Percentiles rank a stretch among this genome's conserved stretches.
These are phyloP conservation scores for Chlorella vulgaris DNA, from an alignment of 139 green algal genomes.

Conservation along the genomic window DNA sequence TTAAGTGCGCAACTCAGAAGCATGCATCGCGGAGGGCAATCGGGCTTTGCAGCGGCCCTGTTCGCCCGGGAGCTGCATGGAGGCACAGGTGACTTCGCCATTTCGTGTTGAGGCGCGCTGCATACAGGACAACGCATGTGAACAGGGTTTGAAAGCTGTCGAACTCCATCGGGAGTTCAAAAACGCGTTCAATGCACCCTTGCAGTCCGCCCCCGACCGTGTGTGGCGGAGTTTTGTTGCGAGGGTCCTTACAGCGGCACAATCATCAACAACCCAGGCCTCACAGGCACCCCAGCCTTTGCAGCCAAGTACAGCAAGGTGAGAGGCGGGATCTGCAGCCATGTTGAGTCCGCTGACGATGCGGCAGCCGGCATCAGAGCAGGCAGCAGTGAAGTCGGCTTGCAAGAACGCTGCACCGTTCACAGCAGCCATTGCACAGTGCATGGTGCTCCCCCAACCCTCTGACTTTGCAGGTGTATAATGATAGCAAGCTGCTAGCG, in stretches of 20 bases:
- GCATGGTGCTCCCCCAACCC: no score
- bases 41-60: background rate
- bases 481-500: slow-evolving; percentile 61
- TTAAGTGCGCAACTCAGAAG: no score
- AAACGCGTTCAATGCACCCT: background rate
- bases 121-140: background rate
- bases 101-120: background rate
- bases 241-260: background rate
- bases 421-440: no score
- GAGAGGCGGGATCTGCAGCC: background rate
- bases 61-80: slow-evolving; percentile 3
- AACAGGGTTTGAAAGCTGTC: background rate
- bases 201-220: slow-evolving; percentile 33
- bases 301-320: slow-evolving; percentile 45
- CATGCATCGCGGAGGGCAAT: no score
- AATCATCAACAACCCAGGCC: slow-evolving; percentile 9
- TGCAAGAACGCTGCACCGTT: no score
- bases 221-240: slow-evolving; percentile 32
- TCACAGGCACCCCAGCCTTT: slow-evolving; percentile 36
- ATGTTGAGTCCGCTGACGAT: no score
- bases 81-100: background rate
- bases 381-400: no score
- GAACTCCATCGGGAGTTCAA: slow-evolving; percentile 1
- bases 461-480: slow-evolving; percentile 50
- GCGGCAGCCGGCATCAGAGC: no score